phyloP scores from a whole-genome alignment of 2,329 filamentous ascomycete genomes.

The Zarea fungicola region DNA sequence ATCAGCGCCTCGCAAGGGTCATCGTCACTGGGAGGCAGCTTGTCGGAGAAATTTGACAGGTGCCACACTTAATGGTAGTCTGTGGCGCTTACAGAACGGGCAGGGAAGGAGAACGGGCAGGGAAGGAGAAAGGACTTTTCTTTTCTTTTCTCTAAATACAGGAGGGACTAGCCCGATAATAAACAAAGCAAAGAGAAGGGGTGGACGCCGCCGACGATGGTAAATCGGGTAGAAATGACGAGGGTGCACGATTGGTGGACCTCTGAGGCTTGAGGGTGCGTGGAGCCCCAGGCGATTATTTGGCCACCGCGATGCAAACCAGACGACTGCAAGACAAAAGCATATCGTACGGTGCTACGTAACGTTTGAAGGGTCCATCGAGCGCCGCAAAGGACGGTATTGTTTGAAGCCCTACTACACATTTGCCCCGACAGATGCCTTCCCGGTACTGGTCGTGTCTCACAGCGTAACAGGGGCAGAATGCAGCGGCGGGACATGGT shows the following conservation, averaged over 20 bases:
- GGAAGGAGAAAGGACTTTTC: not conserved
- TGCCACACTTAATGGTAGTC: not conserved
- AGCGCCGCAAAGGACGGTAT: not conserved
- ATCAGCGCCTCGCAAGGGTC: not conserved
- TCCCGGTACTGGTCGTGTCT: too few species aligned
- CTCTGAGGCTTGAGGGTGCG: conserved; percentile 4
- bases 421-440: too few species aligned
- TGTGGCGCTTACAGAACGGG: not conserved
- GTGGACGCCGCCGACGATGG: conserved; percentile 2
- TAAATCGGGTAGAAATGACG: not conserved
- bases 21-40: conserved; percentile 3
- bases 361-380: not conserved
- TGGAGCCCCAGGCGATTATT: conserved; percentile 1
- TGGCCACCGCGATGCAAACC: not conserved
- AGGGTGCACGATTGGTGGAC: conserved; percentile 9
- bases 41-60: not conserved
- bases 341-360: not conserved
- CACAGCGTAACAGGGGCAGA: too few species aligned
- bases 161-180: not conserved
- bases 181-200: not conserved
- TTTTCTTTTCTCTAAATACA: too few species aligned
- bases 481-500: too few species aligned
- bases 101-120: not conserved
- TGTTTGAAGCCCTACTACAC: not conserved
- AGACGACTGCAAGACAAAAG: not conserved